Evolutionary conservation across 306 rosid genomes (phyloP).

Genomic region (Quercus variabilis): DNA sequence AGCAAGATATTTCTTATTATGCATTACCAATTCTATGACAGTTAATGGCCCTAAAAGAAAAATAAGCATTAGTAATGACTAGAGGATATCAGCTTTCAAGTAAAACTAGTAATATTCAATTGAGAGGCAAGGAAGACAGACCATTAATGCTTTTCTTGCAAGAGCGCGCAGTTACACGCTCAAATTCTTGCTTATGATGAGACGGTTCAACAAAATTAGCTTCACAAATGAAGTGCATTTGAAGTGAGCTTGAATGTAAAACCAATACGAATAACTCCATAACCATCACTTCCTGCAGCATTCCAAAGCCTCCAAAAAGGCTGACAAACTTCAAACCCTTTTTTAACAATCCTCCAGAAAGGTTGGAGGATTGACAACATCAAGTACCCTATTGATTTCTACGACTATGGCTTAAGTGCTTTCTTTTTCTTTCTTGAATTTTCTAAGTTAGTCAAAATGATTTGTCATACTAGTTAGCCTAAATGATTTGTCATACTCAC

Average conservation of each 20-base stretch:
- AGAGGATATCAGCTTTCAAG: background rate
- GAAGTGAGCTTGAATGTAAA: conserved; percentile 20
- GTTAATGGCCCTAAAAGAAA: conserved; percentile 44
- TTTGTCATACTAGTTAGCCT: background rate
- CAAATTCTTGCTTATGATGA: conserved; percentile 98
- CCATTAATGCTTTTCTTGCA: conserved; percentile 83
- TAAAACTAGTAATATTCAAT: background rate
- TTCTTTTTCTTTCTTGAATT: conserved; percentile 1
- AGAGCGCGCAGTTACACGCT: conserved; percentile 69
- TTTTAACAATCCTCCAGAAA: conserved; percentile 10
- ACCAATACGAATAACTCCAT: conserved; percentile 82
- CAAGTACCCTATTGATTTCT: conserved; percentile 34
- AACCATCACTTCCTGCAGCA: conserved; percentile 94
- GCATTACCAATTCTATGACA: conserved; percentile 67
- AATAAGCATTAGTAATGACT: conserved; percentile 4
- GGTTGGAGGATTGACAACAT: conserved; percentile 27
- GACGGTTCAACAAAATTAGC: conserved; percentile 99
- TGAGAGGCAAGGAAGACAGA: conserved; percentile 27
- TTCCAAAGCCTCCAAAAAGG: conserved; percentile 99
- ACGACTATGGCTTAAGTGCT: conserved; percentile 20
- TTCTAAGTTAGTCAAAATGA: conserved; percentile 11
- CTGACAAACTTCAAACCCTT: conserved; percentile 39
- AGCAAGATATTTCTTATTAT: conserved; percentile 22
- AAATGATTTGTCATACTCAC: conserved; percentile 20
- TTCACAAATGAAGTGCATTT: conserved; percentile 32